These are phyloP conservation scores for Tubosaeta sp. DNA, from an alignment of 768 basidiomycete species.

Conservation along the genomic window DNA sequence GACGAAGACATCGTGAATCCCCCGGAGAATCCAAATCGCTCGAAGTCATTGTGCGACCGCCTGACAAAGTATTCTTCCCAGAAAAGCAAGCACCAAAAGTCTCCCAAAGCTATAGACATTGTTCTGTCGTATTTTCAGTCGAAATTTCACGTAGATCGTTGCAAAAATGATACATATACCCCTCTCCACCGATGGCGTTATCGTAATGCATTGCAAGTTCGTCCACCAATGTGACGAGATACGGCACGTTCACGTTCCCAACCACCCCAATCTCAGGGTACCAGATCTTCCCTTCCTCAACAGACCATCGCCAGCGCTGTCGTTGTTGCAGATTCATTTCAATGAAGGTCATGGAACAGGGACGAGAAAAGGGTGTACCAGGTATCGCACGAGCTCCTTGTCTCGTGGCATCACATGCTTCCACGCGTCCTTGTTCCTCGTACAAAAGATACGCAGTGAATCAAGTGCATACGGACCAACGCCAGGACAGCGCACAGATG, in stretches of 20 bases:
- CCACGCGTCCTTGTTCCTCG: constrained; percentile 44
- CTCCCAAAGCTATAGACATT: background rate
- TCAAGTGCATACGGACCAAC: constrained; percentile 70
- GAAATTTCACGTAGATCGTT: constrained; percentile 16
- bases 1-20: too few relatives aligned
- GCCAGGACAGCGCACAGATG: constrained; percentile 58
- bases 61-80: background rate
- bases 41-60: too few relatives aligned
- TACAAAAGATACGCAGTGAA: constrained; percentile 70
- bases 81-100: background rate
- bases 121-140: background rate
- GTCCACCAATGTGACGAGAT: constrained; percentile 37
- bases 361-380: constrained; percentile 42
- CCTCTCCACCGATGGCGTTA: constrained; percentile 19
- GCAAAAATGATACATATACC: constrained; percentile 24
- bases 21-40: too few relatives aligned
- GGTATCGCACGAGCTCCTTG: constrained; percentile 64
- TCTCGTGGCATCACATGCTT: constrained; percentile 57
- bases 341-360: background rate
- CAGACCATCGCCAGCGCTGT: constrained; percentile 75
- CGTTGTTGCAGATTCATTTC: background rate
- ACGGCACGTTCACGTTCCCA: constrained; percentile 33
- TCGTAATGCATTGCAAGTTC: constrained; percentile 34
- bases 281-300: constrained; percentile 49
- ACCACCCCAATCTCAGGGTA: constrained; percentile 39